A percentile compares a stretch with the other conserved stretches of the same genome.
Conservation (phyloP, 202 grass and related monocot genomes). For the Bolboschoenoplectus hybrid region DNA sequence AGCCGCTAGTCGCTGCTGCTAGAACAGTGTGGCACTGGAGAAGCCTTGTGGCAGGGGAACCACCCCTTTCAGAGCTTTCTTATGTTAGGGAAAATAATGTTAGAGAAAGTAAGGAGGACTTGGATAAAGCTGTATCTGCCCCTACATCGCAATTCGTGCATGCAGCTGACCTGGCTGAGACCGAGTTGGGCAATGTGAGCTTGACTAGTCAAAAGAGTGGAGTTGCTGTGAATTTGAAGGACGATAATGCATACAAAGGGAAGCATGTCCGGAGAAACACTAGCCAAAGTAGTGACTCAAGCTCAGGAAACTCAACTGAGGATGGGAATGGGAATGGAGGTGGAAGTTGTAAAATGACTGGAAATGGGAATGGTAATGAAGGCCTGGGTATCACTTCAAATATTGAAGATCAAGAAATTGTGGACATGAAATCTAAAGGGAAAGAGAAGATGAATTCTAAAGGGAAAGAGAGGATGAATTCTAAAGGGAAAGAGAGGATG, state of each 20-base stretch:
- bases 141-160: conserved; percentile 47
- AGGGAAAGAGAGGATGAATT: too few relatives aligned
- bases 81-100: conserved; percentile 54
- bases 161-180: conserved; percentile 40
- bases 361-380: conserved; percentile 41
- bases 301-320: conserved; percentile 4
- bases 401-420: conserved; percentile 51
- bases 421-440: conserved; percentile 14
- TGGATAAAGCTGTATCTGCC: conserved; percentile 38
- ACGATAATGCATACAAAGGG: conserved; percentile 56
- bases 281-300: conserved; percentile 32
- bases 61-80: conserved; percentile 65
- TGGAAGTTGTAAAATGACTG: not conserved
- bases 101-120: conserved; percentile 44
- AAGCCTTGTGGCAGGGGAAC: conserved; percentile 69
- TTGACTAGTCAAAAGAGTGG: conserved; percentile 60
- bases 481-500: too few relatives aligned
- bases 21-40: conserved; percentile 90
- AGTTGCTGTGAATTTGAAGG: conserved; percentile 45
- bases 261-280: conserved; percentile 50
- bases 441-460: too few relatives aligned
- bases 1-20: conserved; percentile 72
- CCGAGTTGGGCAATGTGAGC: conserved; percentile 40
- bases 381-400: conserved; percentile 45
- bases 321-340: conserved; percentile 32